phyloP scores from a whole-genome alignment of 2,329 filamentous ascomycete species.

The Dothistroma pini region DNA sequence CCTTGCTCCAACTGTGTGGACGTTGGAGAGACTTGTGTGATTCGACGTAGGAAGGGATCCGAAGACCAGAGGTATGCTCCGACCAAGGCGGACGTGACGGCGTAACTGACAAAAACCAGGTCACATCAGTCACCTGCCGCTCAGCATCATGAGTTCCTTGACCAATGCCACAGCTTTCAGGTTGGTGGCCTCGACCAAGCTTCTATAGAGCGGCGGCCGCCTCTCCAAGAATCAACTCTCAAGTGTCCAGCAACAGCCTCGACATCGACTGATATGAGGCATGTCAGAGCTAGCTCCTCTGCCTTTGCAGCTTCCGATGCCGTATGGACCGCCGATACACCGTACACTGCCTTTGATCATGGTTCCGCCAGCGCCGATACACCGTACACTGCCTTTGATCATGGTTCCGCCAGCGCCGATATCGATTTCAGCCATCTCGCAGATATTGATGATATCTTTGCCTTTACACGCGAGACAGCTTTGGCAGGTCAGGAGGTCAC shows the following conservation, averaged over 20 bases:
- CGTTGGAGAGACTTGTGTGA: neutral
- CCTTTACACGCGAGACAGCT: conserved; percentile 1
- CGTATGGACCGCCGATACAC: neutral
- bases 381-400: neutral
- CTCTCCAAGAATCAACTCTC: neutral
- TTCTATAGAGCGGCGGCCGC: neutral
- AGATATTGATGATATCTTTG: conserved; percentile 13
- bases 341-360: neutral
- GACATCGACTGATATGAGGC: neutral
- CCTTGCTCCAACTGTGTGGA: conserved; percentile 5
- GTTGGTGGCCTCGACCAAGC: neutral
- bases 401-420: neutral
- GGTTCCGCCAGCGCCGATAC: neutral
- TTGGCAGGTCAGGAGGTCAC: neutral
- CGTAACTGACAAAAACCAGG: neutral
- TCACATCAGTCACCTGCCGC: neutral
- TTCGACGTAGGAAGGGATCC: neutral
- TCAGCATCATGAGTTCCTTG: neutral
- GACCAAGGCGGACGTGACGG: neutral
- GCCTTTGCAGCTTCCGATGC: neutral
- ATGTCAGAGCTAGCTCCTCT: neutral
- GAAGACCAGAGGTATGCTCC: neutral
- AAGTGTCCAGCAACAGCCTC: neutral
- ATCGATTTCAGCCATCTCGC: conserved; percentile 21
- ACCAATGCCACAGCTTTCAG: conserved; percentile 5